These are phyloP conservation scores for Eucalyptus cloeziana DNA, from an alignment of 345 rosid genomes.

Conservation along the genomic window DNA sequence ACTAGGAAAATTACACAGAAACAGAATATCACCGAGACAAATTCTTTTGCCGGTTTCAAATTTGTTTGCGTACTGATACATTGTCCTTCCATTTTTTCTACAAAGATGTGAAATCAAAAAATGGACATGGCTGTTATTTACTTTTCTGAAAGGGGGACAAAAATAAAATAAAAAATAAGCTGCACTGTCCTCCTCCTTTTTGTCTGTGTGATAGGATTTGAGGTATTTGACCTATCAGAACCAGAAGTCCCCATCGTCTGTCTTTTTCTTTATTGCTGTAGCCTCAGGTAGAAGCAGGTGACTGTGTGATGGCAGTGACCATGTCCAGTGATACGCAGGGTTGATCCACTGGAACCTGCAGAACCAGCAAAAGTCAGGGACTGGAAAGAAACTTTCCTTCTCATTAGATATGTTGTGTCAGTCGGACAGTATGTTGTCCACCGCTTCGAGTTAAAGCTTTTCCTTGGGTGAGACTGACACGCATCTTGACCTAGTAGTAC, in stretches of 20 bases:
- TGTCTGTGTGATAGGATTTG: not conserved
- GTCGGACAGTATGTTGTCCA: not conserved
- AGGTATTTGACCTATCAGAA: not conserved
- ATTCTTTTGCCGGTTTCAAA: not conserved
- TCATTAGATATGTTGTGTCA: not conserved
- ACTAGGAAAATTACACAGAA: not conserved
- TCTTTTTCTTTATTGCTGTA: not conserved
- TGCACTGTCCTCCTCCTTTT: not conserved
- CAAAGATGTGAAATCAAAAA: not conserved
- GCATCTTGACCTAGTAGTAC: not conserved
- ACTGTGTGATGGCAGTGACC: slow-evolving; percentile 58
- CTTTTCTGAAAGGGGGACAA: not conserved
- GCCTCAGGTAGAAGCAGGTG: slow-evolving; percentile 13
- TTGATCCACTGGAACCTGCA: slow-evolving; percentile 89
- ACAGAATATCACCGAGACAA: not conserved
- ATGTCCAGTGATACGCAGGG: slow-evolving; percentile 78
- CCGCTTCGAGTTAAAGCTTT: not conserved
- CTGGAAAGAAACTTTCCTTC: not conserved
- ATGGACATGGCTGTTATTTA: not conserved
- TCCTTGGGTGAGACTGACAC: not conserved
- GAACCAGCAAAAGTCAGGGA: not conserved
- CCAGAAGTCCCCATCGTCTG: not conserved
- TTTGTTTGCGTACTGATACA: not conserved
- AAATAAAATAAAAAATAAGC: not conserved
- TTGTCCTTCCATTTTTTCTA: not conserved